phyloP scores from a whole-genome alignment of 106 monocot species.

The Dendrobium huoshanense region DNA sequence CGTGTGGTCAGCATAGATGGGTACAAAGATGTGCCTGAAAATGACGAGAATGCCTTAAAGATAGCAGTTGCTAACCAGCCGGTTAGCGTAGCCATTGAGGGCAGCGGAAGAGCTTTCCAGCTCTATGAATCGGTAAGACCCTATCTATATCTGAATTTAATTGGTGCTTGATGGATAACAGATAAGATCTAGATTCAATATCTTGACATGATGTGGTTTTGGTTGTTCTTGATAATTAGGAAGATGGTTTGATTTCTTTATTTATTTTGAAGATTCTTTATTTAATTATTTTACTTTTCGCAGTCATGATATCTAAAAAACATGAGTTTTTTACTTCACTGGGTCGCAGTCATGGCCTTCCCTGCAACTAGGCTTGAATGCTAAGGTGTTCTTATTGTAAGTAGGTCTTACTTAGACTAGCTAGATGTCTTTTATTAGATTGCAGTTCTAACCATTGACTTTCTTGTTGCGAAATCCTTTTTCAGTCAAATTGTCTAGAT shows the following conservation, averaged over 20 bases:
- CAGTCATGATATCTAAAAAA: not conserved
- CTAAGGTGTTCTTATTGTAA: too few species aligned
- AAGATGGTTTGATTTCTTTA: not conserved
- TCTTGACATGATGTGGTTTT: not conserved
- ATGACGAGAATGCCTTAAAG: conserved; percentile 14
- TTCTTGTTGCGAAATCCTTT: too few species aligned
- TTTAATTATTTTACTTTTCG: not conserved
- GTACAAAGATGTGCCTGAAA: conserved; percentile 12
- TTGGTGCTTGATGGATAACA: not conserved
- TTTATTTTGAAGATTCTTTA: not conserved
- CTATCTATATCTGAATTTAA: not conserved
- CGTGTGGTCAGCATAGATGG: conserved; percentile 7
- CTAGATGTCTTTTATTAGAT: too few species aligned
- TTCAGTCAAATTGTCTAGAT: too few species aligned
- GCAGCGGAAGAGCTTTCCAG: conserved; percentile 11
- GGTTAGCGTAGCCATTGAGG: conserved; percentile 15
- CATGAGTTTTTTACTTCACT: too few species aligned
- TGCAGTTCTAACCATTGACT: too few species aligned
- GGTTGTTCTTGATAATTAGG: too few species aligned
- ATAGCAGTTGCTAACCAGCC: conserved; percentile 15
- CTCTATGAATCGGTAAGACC: conserved; percentile 13
- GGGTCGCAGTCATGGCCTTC: too few species aligned
- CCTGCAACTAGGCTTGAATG: too few species aligned
- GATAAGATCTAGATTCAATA: not conserved
- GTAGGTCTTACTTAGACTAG: too few species aligned